phyloP scores from a whole-genome alignment of 768 basidiomycete species.

The Kwoniella sp. region DNA sequence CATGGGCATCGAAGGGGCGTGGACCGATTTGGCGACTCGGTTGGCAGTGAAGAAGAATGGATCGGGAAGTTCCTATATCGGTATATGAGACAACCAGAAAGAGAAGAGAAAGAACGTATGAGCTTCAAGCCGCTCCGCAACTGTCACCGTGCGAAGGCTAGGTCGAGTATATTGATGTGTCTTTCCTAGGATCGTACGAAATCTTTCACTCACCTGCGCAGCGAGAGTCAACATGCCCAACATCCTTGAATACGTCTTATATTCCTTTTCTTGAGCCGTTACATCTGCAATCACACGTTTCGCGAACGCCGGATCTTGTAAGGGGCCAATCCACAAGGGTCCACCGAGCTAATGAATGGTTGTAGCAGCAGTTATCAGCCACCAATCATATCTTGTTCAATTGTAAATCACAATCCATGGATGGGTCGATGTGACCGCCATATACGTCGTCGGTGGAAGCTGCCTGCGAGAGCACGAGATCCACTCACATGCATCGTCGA shows the following conservation, averaged over 20 bases:
- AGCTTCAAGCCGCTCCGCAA: too few species aligned
- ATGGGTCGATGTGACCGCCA: too few species aligned
- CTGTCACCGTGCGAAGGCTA: too few species aligned
- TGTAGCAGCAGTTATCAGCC: slow-evolving; percentile 1
- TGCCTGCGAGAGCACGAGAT: not conserved
- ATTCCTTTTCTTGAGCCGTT: slow-evolving; percentile 65
- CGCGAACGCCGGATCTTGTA: slow-evolving; percentile 78
- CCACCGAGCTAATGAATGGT: slow-evolving; percentile 69
- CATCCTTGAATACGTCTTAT: slow-evolving; percentile 81
- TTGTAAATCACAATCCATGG: too few species aligned
- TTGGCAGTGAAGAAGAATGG: slow-evolving; percentile 51
- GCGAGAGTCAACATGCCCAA: slow-evolving; percentile 94
- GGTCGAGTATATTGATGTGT: too few species aligned
- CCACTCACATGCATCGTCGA: slow-evolving; percentile 72
- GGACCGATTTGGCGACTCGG: slow-evolving; percentile 31
- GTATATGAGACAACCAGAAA: not conserved
- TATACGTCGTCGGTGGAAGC: not conserved
- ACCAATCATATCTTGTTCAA: not conserved
- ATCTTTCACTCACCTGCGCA: slow-evolving; percentile 66
- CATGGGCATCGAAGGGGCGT: slow-evolving; percentile 29
- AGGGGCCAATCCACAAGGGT: slow-evolving; percentile 92
- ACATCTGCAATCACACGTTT: slow-evolving; percentile 74
- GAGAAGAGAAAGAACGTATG: too few species aligned
- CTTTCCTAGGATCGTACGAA: too few species aligned
- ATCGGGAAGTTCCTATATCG: slow-evolving; percentile 39